Evolutionary conservation across 2,329 filamentous ascomycete genomes (phyloP), one percentile per base, ranked within the genome.

Genomic region (Zasmidium citrigriseum): DNA sequence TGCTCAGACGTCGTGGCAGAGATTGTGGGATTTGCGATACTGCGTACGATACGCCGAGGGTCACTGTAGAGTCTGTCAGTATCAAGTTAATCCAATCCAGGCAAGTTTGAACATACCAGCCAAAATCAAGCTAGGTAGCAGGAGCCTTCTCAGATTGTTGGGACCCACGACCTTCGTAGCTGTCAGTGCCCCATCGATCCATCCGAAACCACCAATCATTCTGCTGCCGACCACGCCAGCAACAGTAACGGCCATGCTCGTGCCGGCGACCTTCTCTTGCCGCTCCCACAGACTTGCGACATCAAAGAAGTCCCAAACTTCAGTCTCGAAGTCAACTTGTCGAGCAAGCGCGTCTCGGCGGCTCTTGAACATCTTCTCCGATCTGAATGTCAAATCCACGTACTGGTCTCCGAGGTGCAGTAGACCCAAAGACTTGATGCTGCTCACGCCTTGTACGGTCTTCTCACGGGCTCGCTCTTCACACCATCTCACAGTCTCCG

Each of bases 261-360:
- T 96, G 41, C 93, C 91, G 4, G 93, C 93, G 56, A 96, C 83
- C 81, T 98, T 99, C 76, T 99, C 95, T 73, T 98, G 93, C 54
- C 87, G 84, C 70, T 97, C 91, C 78, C 96, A 83, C 4, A 98
- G 77, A 11, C 86, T 89, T 18, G 86, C 83, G 74, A 92, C 82
- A 74, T 99, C 95, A 68, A 99, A 90, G 80, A 99, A 98, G 77
- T 99, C 95, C 83, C 83, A 89, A 0, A 96, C 68, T 70, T 99
- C 93, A 3, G 95, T 90, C 54, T 95, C 86, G 20, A 96, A 87
- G 60, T 97, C 87, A 16, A 98, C 87, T 70, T 96, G 88, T 63
- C 91, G 86, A 4, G 91, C 92, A 44, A 96, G 79, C 1, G 86
- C 85, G 73, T 99, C 91, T 59, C 87, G 85, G 69, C 89, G 89